Evolutionary conservation across 148 eudicot genomes (phyloP).

Genomic region (Vaccinium darrowii): DNA sequence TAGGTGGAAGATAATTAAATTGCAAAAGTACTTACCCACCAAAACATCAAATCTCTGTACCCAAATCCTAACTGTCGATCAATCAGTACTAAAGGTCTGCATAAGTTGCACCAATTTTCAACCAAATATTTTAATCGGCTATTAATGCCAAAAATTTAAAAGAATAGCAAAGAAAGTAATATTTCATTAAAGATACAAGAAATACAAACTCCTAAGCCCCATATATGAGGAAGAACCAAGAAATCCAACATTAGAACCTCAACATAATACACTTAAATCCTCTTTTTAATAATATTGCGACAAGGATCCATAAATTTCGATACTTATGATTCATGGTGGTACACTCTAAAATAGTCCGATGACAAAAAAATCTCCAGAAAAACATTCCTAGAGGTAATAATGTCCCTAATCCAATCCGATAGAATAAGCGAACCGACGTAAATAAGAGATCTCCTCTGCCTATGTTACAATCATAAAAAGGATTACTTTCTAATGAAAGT

Average conservation of each 20-base stretch:
- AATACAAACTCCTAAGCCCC: background rate
- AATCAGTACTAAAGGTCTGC: background rate
- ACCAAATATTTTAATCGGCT: background rate
- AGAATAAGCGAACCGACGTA: background rate
- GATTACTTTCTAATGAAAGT: background rate
- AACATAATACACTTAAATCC: background rate
- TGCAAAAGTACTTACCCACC: background rate
- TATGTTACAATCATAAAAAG: background rate
- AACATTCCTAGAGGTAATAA: background rate
- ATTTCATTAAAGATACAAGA: too few species aligned
- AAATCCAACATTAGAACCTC: background rate
- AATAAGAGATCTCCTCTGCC: background rate
- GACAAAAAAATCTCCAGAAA: too few species aligned
- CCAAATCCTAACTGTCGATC: background rate
- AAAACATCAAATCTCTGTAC: background rate
- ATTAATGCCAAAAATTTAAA: too few species aligned
- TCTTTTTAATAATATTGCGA: background rate
- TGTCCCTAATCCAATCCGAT: background rate
- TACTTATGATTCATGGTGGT: background rate
- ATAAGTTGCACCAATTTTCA: background rate
- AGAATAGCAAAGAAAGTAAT: too few species aligned
- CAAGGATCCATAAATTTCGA: background rate
- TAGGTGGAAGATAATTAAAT: background rate
- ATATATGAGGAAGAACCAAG: background rate
- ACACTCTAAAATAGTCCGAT: background rate